Base-by-base conservation (phyloP, 768 basidiomycete species). In the Dendrothele bispora region DNA sequence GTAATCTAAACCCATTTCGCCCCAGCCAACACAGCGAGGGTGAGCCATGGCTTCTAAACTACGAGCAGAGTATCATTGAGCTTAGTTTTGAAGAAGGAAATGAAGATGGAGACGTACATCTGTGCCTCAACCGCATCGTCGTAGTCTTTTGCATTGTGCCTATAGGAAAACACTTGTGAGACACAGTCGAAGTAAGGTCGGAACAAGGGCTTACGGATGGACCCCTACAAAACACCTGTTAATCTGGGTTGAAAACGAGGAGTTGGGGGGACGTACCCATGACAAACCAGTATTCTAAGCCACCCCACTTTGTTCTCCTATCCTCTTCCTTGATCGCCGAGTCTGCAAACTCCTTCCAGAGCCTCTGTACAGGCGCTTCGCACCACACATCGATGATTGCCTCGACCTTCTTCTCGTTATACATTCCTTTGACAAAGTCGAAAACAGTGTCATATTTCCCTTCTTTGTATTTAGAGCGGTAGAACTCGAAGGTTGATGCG, bases 321-420 rank as follows among this genome's bases (percentile, higher is more conserved):
- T 78, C 76, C 45, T 78, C 71, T 25, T 64, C 61, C 0, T 69
- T 73, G 49, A 84, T 24, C 2, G 87, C 86, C 1, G 83, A 80
- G 62, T 90, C 85, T 1, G 90, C 90, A 36, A 88, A 70, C 51
- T 84, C 84, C 55, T 70, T 78, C 88, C 88, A 91, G 6, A 70
- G 17, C 27, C 52, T 67, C 50, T 69, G 69, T 12, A 89, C 80
- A 0, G 90, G 86, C 0, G 86, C 86, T 58, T 92, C 91, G 55
- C 91, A 94, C 86, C 88, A 94, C 2, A 94, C 91, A 55, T 94
- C 91, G 5, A 94, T 82, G 44, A 93, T 74, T 5, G 82, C 76
- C 43, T 79, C 69, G 3, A 91, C 80, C 29, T 75, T 75, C 24
- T 77, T 75, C 8, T 67, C 78, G 1, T 58, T 63, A 56, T 86